These are phyloP conservation scores for Xylaria acuta DNA, from an alignment of 495 filamentous ascomycete genomes.

Conservation along the genomic window DNA sequence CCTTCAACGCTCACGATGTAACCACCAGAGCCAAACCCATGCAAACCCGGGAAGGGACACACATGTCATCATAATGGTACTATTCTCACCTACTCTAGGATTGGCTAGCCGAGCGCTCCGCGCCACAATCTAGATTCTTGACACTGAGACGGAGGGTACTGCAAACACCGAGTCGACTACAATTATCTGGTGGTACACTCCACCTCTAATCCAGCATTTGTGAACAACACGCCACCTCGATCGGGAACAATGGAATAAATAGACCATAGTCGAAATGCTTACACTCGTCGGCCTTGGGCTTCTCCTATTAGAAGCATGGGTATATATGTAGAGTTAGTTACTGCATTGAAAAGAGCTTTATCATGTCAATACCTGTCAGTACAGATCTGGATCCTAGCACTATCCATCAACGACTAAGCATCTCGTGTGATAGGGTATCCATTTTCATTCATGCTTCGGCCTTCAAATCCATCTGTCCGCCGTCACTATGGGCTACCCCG, in stretches of 20 bases:
- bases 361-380: background rate
- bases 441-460: background rate
- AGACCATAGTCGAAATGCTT: background rate
- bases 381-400: constrained; percentile 4
- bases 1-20: constrained; percentile 2
- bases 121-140: background rate
- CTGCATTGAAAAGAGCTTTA: background rate
- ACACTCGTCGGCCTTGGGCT: background rate
- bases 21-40: background rate
- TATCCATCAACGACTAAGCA: constrained; percentile 1
- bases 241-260: background rate
- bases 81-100: background rate
- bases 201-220: background rate
- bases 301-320: background rate
- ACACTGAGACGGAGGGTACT: background rate
- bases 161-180: background rate
- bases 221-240: background rate
- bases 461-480: constrained; percentile 9
- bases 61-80: constrained; percentile 8
- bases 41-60: background rate
- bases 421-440: background rate
- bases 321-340: background rate
- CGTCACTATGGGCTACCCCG: background rate
- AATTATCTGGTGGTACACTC: background rate
- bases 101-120: background rate